Evolutionary conservation across 2,329 filamentous ascomycete genomes (phyloP), one percentile per base, ranked within the genome.

Genomic region (Ophiostoma himal-ulmi): DNA sequence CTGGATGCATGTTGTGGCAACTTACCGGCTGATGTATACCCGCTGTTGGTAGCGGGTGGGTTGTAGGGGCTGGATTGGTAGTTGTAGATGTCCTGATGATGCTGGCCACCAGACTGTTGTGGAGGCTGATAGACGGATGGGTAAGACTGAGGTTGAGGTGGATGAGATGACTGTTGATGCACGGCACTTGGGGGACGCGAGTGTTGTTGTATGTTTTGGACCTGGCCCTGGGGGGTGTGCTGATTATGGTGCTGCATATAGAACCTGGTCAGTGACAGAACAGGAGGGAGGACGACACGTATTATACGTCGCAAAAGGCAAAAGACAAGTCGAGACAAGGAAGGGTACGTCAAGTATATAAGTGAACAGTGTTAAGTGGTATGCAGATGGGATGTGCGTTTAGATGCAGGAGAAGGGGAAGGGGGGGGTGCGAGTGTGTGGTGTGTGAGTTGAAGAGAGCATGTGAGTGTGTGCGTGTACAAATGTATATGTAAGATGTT

Each of bases 1-100:
- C 22, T 30, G 17, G 11, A 64, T 4, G n/a, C 7, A 17, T 17
- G n/a, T 22, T 26, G n/a, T 5, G 17, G 36, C 13, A 73, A 84
- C 90, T 84, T 82, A 95, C 92, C 92, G 83, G 91, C 91, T 78
- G 93, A 92, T 74, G 92, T 89, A 81, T 96, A 97, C 82, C 91
- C 91, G 81, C 90, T 91, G 70, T 91, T 89, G 72, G 90, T 88
- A 81, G 90, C 92, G 75, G 91, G 89, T 70, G 92, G 90, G 81
- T 90, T 93, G 82, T 96, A 96, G 13, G 92, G 88, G 78, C 89
- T 92, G 73, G 91, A 87, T 78, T 95, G 91, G 71, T 90, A 87
- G 77, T 91, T 88, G 80, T 94, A 96, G 76, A 91, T 82, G 75
- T 96, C 91, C 77, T 88, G 87, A 68, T 85, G 81, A 77, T 85